These are phyloP conservation scores for Pichia cephalocereana DNA, from an alignment of 805 yeast genomes.

Conservation along the genomic window DNA sequence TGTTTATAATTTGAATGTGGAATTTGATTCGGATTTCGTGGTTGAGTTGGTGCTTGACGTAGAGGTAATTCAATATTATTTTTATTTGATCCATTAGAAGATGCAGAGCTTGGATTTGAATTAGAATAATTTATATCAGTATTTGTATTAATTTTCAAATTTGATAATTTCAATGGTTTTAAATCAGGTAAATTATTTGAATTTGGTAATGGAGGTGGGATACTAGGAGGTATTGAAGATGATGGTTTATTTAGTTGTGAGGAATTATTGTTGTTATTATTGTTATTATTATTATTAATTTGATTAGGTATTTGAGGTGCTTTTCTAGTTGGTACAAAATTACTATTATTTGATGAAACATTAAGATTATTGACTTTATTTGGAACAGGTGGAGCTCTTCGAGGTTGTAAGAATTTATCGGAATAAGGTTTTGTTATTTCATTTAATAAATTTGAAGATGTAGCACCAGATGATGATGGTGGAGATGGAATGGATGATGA, in stretches of 20 bases:
- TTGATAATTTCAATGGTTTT: conserved; percentile 1
- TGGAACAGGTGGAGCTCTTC: conserved; percentile 29
- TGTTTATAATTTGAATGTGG: no score
- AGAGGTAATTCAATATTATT: conserved; percentile 2
- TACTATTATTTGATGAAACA: not conserved
- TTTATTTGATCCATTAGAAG: not conserved
- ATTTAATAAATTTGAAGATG: conserved; percentile 11
- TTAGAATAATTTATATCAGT: not conserved
- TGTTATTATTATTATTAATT: no score
- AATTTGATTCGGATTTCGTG: no score
- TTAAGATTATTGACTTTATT: not conserved
- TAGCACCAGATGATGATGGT: not conserved
- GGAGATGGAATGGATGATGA: not conserved
- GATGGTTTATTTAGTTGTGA: conserved; percentile 2
- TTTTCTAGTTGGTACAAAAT: conserved; percentile 30
- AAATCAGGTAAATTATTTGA: not conserved
- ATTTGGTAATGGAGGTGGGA: conserved; percentile 2
- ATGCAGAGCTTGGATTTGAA: conserved; percentile 1
- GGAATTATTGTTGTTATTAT: no score
- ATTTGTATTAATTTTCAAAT: conserved; percentile 1
- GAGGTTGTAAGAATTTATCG: conserved; percentile 23
- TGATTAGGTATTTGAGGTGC: conserved; percentile 24
- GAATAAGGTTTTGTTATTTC: conserved; percentile 27
- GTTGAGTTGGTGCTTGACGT: conserved; percentile 6
- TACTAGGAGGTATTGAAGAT: not conserved